Percentiles rank a stretch among this genome's conserved stretches.
Evolutionary conservation across 768 basidiomycete species (phyloP).

Genomic region (Mycena polygramma): DNA sequence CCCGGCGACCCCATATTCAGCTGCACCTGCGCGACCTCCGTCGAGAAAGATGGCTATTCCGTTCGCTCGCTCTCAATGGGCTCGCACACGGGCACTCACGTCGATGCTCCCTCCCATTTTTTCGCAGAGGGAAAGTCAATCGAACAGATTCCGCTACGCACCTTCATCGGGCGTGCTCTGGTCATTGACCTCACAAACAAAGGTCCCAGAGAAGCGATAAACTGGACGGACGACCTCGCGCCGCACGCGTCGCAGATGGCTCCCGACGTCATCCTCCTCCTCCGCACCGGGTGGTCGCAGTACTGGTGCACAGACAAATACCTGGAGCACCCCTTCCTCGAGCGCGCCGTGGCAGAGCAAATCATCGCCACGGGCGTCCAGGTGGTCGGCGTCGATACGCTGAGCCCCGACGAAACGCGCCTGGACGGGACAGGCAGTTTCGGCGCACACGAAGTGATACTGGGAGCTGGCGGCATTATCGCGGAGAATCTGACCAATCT

Average conservation of each 20-base stretch:
- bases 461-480: slow-evolving; percentile 74
- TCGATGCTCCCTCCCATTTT: slow-evolving; percentile 86
- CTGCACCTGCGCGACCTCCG: slow-evolving; percentile 52
- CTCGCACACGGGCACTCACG: slow-evolving; percentile 84
- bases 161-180: slow-evolving; percentile 67
- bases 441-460: slow-evolving; percentile 68
- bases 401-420: slow-evolving; percentile 77
- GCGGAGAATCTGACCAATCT: slow-evolving; percentile 79
- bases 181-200: slow-evolving; percentile 68
- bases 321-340: slow-evolving; percentile 75
- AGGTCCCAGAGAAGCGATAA: slow-evolving; percentile 60
- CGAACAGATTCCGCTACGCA: slow-evolving; percentile 66
- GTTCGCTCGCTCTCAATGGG: slow-evolving; percentile 68
- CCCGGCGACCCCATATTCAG: slow-evolving; percentile 67
- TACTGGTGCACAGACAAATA: slow-evolving; percentile 66
- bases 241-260: slow-evolving; percentile 52
- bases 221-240: slow-evolving; percentile 66
- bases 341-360: slow-evolving; percentile 61
- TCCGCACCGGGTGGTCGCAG: slow-evolving; percentile 78
- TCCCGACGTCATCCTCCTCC: slow-evolving; percentile 61
- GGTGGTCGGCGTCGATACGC: slow-evolving; percentile 72
- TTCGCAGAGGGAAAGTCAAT: slow-evolving; percentile 67
- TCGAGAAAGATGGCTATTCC: slow-evolving; percentile 62
- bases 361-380: slow-evolving; percentile 66
- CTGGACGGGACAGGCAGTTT: slow-evolving; percentile 53